Conservation (phyloP, 2,329 filamentous ascomycete genomes). For the Raffaelea deltoideospora region DNA sequence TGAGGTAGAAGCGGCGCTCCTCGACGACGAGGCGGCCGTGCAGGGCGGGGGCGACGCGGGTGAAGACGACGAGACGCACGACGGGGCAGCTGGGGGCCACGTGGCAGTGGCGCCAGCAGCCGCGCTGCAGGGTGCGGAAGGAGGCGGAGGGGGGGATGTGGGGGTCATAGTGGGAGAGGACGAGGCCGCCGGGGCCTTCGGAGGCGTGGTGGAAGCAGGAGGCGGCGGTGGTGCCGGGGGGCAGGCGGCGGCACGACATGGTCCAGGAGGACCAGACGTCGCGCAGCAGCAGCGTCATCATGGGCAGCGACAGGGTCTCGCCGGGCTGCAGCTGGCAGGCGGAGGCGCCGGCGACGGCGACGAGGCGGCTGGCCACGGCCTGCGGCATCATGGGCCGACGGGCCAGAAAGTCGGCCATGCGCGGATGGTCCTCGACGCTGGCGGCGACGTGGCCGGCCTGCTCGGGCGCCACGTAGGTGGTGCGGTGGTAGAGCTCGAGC, state of each 20-base stretch:
- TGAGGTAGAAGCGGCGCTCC: slow-evolving; percentile 3
- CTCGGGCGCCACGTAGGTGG: neutral
- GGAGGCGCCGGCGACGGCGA: neutral
- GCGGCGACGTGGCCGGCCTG: neutral
- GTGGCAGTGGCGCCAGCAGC: neutral
- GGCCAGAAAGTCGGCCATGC: neutral
- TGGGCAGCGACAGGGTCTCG: neutral
- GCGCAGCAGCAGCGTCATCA: neutral
- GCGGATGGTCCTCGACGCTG: neutral
- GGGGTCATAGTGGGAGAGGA: neutral
- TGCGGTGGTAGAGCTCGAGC: neutral
- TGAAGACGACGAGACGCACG: neutral
- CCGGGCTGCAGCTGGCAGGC: neutral
- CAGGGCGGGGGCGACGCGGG: slow-evolving; percentile 1
- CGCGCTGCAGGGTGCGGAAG: neutral
- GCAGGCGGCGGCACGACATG: neutral
- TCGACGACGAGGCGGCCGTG: slow-evolving; percentile 2
- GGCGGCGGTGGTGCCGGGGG: neutral
- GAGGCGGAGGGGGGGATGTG: neutral
- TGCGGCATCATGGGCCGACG: neutral
- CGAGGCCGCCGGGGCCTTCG: neutral
- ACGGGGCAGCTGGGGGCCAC: neutral
- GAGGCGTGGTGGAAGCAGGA: neutral
- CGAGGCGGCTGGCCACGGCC: neutral
- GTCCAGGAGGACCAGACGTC: slow-evolving; percentile 2